These are phyloP conservation scores for Apiosordaria backusii DNA, from an alignment of 495 filamentous ascomycete genomes.

Conservation along the genomic window DNA sequence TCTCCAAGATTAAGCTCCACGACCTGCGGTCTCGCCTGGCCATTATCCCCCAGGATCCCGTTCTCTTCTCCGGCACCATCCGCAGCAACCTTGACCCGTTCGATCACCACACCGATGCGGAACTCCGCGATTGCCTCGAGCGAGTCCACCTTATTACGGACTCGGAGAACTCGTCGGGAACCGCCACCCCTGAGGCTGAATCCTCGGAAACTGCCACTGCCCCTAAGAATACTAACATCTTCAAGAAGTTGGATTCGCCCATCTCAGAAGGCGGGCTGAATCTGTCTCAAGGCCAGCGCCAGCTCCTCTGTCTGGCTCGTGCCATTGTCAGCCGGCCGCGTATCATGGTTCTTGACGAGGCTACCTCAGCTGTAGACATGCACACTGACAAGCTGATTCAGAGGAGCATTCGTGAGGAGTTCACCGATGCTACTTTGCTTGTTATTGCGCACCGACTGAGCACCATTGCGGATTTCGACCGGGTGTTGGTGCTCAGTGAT, in stretches of 20 bases:
- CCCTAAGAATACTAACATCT: constrained; percentile 59
- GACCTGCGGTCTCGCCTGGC: constrained; percentile 70
- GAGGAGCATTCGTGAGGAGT: constrained; percentile 75
- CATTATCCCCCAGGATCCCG: constrained; percentile 78
- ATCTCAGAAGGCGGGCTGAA: constrained; percentile 77
- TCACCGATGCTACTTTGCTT: constrained; percentile 70
- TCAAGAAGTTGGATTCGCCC: constrained; percentile 55
- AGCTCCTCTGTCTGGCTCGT: constrained; percentile 83
- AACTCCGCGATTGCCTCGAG: constrained; percentile 69
- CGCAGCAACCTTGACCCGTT: constrained; percentile 82
- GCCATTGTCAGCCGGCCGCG: constrained; percentile 77
- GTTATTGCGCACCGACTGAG: constrained; percentile 86
- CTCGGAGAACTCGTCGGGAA: constrained; percentile 30
- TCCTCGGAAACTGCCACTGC: constrained; percentile 25
- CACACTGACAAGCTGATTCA: constrained; percentile 80
- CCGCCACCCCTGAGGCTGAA: constrained; percentile 28
- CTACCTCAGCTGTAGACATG: constrained; percentile 86
- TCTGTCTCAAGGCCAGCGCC: constrained; percentile 82
- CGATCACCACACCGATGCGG: constrained; percentile 63
- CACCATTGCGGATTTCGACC: constrained; percentile 84
- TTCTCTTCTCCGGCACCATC: constrained; percentile 83
- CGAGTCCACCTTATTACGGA: constrained; percentile 68
- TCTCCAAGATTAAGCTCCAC: constrained; percentile 69
- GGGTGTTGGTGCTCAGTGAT: constrained; percentile 75
- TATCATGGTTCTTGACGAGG: constrained; percentile 88